phyloP scores from a whole-genome alignment of 1,284 basidiomycete species.

The Golubevia sp. region DNA sequence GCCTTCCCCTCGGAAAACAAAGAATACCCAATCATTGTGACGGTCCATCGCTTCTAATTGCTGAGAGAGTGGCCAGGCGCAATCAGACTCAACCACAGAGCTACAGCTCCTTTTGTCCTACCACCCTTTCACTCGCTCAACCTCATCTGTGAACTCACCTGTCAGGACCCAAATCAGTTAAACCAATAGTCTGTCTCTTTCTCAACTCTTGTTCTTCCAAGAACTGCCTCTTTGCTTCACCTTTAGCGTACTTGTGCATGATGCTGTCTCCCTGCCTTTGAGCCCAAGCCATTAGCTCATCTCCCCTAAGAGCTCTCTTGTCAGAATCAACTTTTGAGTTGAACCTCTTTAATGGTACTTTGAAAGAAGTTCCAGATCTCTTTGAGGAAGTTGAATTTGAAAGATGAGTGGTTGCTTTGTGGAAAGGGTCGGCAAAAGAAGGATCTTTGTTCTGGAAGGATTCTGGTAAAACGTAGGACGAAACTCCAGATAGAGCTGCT shows the following conservation, averaged over 20 bases:
- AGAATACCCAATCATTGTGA: constrained; percentile 6
- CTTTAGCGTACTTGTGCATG: background rate
- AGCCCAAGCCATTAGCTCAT: background rate
- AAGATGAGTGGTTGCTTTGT: background rate
- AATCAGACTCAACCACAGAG: too few species aligned
- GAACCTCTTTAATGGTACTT: background rate
- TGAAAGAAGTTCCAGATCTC: background rate
- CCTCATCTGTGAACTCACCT: too few species aligned
- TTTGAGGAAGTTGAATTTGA: background rate
- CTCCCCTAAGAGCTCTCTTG: background rate
- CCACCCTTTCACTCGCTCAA: too few species aligned
- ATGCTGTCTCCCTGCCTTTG: background rate
- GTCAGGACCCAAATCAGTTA: constrained; percentile 60
- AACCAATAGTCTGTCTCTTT: constrained; percentile 37
- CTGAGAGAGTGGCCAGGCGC: too few species aligned
- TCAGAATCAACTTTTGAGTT: background rate
- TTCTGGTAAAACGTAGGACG: too few species aligned
- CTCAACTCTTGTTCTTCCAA: constrained; percentile 2
- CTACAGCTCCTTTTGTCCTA: too few species aligned
- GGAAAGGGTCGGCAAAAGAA: too few species aligned
- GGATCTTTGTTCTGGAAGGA: too few species aligned
- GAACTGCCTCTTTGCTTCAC: background rate
- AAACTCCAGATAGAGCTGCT: too few species aligned
- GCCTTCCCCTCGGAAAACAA: background rate
- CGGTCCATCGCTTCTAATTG: too few species aligned